Base-by-base conservation (phyloP, 2,329 filamentous ascomycete species). In the Fonsecaea erecta region DNA sequence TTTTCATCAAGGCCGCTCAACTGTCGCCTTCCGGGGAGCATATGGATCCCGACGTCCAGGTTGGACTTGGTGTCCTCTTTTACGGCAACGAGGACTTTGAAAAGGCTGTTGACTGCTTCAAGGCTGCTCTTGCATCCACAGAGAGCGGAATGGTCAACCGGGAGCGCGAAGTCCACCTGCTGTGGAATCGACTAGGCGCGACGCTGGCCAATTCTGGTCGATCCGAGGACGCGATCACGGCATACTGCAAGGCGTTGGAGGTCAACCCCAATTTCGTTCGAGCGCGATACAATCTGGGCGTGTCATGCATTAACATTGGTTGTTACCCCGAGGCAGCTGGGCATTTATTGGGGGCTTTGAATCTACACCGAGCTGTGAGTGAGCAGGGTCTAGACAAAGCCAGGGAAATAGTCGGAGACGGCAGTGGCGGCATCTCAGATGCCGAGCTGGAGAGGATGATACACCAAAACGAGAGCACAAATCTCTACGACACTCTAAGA, bases 51-150 rank as follows among this genome's bases (percentile, higher is more conserved):
- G 95, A 99, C 76, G 95, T 99, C 7, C 96, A 99, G 79, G 95
- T 99, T 64, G 95, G 95, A 0, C 85, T 99, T 1, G 96, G 96
- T 37, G 95, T 99, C 3, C 86, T 99, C 16, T 98, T 99, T 82
- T 99, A 99, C 79, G 95, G 94, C 58, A 93, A 92, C 32, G 95
- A 99, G 79, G 94, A 98, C 75, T 98, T 97, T 81, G 92, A 95
- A 76, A 99, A 99, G 81, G 95, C 95, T 0, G 94, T 99, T 40
- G 95, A 99, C 82, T 99, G 96, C 83, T 99, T 99, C 85, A 91
- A 90, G 62, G 89, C 94, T 0, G 94, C 96, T 0, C 86, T 99
- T 26, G 91, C 92, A 65, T 92, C 88, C 26, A 92, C 91, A 0
- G 93, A 97, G 78, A 85, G 88, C 37, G 95, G 95, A 64, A 87